Conservation (phyloP, 2,329 filamentous ascomycete species). For the Tolypocladium tundrense region DNA sequence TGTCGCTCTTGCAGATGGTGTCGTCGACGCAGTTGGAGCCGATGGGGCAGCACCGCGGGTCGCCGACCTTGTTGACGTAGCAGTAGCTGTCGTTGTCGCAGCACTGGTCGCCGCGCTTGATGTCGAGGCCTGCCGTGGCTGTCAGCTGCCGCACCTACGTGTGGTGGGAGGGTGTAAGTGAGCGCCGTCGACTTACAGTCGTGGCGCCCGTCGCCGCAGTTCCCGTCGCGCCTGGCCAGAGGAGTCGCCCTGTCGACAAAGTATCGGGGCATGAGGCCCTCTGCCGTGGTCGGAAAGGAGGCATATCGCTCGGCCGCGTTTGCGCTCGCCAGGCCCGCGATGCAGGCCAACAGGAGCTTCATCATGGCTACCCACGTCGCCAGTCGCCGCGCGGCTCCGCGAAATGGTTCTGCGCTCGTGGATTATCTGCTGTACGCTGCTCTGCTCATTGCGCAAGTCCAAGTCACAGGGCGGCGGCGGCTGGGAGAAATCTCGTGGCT, state of each 20-base stretch:
- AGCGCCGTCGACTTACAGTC: slow-evolving; percentile 15
- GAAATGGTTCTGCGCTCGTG: background rate
- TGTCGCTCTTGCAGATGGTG: slow-evolving; percentile 21
- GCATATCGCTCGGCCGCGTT: background rate
- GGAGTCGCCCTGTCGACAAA: slow-evolving; percentile 15
- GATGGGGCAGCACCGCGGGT: slow-evolving; percentile 30
- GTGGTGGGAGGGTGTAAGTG: background rate
- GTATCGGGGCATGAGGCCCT: background rate
- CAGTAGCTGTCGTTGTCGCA: slow-evolving; percentile 35
- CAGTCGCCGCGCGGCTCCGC: background rate
- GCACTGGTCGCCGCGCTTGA: slow-evolving; percentile 26
- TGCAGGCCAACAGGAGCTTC: background rate
- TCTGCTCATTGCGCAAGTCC: background rate
- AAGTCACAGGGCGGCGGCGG: background rate
- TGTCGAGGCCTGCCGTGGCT: slow-evolving; percentile 27
- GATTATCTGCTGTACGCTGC: background rate
- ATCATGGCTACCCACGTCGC: background rate
- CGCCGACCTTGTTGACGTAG: slow-evolving; percentile 25
- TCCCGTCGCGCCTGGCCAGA: slow-evolving; percentile 15
- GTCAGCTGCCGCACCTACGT: background rate
- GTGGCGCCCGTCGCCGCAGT: slow-evolving; percentile 17
- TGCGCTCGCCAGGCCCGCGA: background rate
- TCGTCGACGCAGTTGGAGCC: slow-evolving; percentile 29
- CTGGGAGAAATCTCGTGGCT: background rate
- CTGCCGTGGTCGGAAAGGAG: background rate